Conservation (phyloP, 306 rosid species). For the Prunus salicina region DNA sequence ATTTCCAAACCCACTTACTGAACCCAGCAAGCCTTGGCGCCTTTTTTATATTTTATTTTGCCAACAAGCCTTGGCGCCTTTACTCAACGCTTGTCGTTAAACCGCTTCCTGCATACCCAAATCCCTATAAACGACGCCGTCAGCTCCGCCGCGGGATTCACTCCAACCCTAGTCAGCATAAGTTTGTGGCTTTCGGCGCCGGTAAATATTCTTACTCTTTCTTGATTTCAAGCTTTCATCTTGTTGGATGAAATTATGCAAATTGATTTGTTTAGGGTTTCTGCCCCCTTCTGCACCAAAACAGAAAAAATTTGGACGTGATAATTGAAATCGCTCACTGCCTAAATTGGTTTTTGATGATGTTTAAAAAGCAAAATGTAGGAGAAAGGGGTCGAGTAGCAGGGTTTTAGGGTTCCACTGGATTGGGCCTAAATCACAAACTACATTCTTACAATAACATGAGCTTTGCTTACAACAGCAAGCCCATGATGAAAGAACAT, state of each 20-base stretch:
- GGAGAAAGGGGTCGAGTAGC: background rate
- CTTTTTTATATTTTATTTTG: background rate
- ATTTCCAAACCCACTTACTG: background rate
- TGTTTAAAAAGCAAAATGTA: background rate
- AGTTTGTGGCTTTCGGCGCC: background rate
- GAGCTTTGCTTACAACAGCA: background rate
- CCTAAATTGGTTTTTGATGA: too few relatives aligned
- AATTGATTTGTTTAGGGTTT: background rate
- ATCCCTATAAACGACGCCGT: conserved; percentile 1
- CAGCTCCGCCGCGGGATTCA: background rate
- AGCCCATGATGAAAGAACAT: background rate
- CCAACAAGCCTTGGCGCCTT: too few relatives aligned
- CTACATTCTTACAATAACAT: background rate
- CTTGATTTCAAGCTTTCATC: background rate
- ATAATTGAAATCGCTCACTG: too few relatives aligned
- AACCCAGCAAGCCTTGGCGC: background rate
- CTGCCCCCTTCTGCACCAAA: background rate
- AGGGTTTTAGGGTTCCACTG: background rate
- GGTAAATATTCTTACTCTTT: background rate
- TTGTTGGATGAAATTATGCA: background rate
- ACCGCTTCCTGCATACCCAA: background rate
- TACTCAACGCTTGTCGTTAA: background rate
- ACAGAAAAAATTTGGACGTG: too few relatives aligned
- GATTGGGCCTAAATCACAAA: background rate
- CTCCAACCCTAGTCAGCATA: background rate